Base-by-base conservation (phyloP, 2,329 filamentous ascomycete genomes). In the Fusarium oligoseptatum region DNA sequence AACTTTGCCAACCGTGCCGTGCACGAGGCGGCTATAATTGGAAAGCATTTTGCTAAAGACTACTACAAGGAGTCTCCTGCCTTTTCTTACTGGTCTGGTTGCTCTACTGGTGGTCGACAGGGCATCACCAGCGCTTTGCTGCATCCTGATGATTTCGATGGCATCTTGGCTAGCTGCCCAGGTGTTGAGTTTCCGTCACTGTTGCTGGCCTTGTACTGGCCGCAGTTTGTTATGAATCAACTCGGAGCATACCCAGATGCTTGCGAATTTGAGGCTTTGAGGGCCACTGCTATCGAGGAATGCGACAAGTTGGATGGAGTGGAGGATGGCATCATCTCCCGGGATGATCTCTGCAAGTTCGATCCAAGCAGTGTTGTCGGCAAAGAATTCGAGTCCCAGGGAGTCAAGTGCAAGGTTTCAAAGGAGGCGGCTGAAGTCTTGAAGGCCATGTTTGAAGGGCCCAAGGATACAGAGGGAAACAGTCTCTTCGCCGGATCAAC, bases 21-120 rank as follows among this genome's bases (percentile, higher is more conserved):
- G 1, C 32, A 63, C 9, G 64, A 70, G 8, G 55, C 43, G 27
- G 24, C 48, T 10, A 14, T 55, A 9, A 62, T 64, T 5, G 52
- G 36, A 7, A 70, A 45, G 32, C 27, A 24, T 11, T 17, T 67
- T 10, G 24, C 41, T 0, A 10, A 29, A 9, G 29, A 36, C 7
- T 43, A 39, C 17, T 70, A 63, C 27, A 29, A 24, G 1, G 12
- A 22, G 10, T 14, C 32, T 6, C 58, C 67, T 1, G 20, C 50
- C 0, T 63, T 41, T 36, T 70, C 67, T 1, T 70, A 70, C 55
- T 67, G 64, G 58, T 34, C 36, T n/a, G 67, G 67, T 3, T 70
- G 67, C 20, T 70, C 67, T 2, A 62, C 39, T 11, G 67, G 67
- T 9, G 67, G 67, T 1, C 17, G 67, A 1, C 67, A 70, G 37